phyloP scores from a whole-genome alignment of 1,284 basidiomycete species.

The Ceratobasidium theobromae region DNA sequence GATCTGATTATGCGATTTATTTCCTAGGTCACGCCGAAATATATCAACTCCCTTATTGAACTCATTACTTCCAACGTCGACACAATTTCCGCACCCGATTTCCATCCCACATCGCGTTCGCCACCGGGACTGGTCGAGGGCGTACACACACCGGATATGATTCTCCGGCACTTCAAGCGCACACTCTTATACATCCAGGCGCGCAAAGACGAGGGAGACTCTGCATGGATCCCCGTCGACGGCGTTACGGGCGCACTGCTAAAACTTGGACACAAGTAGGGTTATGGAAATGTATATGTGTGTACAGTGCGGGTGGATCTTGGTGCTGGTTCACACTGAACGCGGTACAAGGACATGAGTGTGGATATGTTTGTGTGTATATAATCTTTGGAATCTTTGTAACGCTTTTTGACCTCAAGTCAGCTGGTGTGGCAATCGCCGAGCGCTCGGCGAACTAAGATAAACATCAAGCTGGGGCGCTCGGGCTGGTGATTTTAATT shows the following conservation, averaged over 20 bases:
- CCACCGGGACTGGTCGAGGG: constrained; percentile 86
- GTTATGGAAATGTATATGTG: background rate
- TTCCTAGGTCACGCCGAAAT: constrained; percentile 85
- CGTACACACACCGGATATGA: constrained; percentile 88
- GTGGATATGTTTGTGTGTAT: constrained; percentile 2
- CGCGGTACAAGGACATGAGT: background rate
- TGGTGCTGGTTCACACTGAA: constrained; percentile 8
- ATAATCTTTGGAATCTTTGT: constrained; percentile 6
- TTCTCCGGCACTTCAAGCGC: constrained; percentile 87
- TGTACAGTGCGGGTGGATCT: background rate
- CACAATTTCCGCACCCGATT: constrained; percentile 77
- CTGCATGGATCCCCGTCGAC: constrained; percentile 77
- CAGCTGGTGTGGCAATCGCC: background rate
- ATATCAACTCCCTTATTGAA: constrained; percentile 91
- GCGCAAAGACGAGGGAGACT: constrained; percentile 61
- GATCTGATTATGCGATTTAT: constrained; percentile 25
- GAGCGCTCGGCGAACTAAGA: background rate
- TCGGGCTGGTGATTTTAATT: background rate
- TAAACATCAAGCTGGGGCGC: background rate
- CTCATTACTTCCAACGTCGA: constrained; percentile 90
- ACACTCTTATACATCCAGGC: constrained; percentile 80
- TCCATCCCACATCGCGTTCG: constrained; percentile 78
- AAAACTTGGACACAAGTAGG: constrained; percentile 71
- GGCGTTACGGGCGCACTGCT: constrained; percentile 73
- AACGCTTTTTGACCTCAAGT: background rate